Base-by-base conservation (phyloP, 257 asterid genomes). In the Lantana camara region DNA sequence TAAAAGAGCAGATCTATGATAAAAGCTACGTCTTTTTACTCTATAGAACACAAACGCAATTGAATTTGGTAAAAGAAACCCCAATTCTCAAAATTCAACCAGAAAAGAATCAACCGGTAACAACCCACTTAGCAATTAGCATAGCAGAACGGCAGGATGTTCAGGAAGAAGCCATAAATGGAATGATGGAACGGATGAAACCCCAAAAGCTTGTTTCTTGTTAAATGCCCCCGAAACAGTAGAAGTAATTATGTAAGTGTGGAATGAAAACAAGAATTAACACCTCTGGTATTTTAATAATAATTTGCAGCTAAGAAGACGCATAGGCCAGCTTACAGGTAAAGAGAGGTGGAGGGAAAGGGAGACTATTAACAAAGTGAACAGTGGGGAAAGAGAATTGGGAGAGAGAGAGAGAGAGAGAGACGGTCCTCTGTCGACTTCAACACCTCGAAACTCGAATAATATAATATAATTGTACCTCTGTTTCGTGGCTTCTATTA, bases 1-100 rank as follows among this genome's bases (percentile, higher is more conserved):
- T 63, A 13, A 45, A 53, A 34, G 34, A 55, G 55, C 68, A 74
- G 73, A 78, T 73, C 77, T 57, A 44, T 14, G 24, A 30, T 57
- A 60, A 48, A 67, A 16, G 14, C 20, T 32, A 29, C 41, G 54
- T 20, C 64, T 47, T 59, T 58, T 27, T n/a, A 60, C 21, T 49
- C 38, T 6, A 38, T 19, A 51, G 9, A n/a, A 22, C 19, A 64
- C 51, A 20, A 47, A 30, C 40, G 20, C 59, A 37, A 68, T 57
- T 48, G 37, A 35, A 65, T 30, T n/a, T 38, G 51, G 38, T 21
- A 22, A 62, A 45, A 46, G 35, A 27, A 50, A 50, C 54, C n/a
- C 44, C 40, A 38, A 55, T 29, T 57, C 15, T 41, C 9, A n/a
- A 41, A 62, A 34, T 40, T 30, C 19, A 54, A 63, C 44, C 64